Conservation (phyloP, 495 filamentous ascomycete genomes). For the Aspergillus conjunctus region DNA sequence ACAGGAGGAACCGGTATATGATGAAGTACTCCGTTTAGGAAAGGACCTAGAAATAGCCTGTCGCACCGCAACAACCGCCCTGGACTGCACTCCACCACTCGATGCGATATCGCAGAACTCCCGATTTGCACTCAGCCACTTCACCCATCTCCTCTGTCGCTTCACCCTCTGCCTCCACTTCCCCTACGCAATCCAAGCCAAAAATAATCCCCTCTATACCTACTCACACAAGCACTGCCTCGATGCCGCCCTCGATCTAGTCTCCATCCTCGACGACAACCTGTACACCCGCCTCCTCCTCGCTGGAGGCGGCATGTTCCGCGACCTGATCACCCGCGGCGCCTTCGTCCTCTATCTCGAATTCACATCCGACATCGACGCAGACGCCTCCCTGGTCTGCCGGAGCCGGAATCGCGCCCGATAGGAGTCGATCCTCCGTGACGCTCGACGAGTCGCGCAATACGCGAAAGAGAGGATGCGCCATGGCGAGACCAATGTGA, state of each 20-base stretch:
- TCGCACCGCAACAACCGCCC: conserved; percentile 28
- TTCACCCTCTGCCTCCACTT: conserved; percentile 53
- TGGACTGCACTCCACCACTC: conserved; percentile 7
- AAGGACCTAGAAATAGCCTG: conserved; percentile 38
- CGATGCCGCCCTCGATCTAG: conserved; percentile 43
- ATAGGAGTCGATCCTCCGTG: conserved; percentile 34
- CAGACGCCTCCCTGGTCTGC: conserved; percentile 21
- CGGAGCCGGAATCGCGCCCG: conserved; percentile 34
- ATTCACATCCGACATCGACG: conserved; percentile 34
- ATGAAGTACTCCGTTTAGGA: conserved; percentile 44
- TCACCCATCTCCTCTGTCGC: conserved; percentile 44
- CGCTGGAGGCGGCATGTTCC: conserved; percentile 51
- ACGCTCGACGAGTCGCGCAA: conserved; percentile 35
- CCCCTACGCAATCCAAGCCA: conserved; percentile 46
- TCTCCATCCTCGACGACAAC: conserved; percentile 44
- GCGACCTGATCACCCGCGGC: conserved; percentile 44
- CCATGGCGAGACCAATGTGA: conserved; percentile 55
- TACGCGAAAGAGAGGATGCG: conserved; percentile 42
- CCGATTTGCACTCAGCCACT: conserved; percentile 33
- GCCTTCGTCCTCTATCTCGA: conserved; percentile 40
- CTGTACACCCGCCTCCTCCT: conserved; percentile 43
- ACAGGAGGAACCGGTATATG: conserved; percentile 47
- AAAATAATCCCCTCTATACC: conserved; percentile 47
- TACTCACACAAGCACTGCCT: conserved; percentile 51
- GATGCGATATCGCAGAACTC: not conserved